These are phyloP conservation scores for Flaveria floridana DNA, from an alignment of 140 eudicot genomes.

Conservation along the genomic window DNA sequence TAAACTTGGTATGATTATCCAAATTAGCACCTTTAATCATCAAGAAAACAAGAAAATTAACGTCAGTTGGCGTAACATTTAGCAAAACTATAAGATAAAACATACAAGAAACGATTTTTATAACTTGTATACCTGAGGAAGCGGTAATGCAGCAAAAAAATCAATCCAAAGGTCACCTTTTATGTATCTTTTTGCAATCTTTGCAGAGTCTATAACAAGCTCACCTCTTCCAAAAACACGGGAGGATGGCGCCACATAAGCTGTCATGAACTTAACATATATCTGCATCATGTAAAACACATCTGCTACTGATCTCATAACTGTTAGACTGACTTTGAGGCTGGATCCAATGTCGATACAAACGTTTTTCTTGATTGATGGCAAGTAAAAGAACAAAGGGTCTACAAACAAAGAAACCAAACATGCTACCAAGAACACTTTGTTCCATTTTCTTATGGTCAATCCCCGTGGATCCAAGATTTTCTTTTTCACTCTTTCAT, in stretches of 20 bases:
- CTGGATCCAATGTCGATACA: conserved; percentile 68
- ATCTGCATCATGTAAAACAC: conserved; percentile 68
- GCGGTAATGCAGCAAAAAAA: conserved; percentile 78
- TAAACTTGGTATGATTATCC: conserved; percentile 72
- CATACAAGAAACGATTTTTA: conserved; percentile 19
- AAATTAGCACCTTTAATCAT: conserved; percentile 56
- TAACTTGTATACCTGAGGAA: conserved; percentile 69
- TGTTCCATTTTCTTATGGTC: conserved; percentile 70
- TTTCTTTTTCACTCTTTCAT: conserved; percentile 66
- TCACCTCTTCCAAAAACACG: conserved; percentile 97
- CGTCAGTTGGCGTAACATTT: not conserved
- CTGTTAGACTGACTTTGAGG: conserved; percentile 63
- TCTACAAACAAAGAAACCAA: conserved; percentile 79
- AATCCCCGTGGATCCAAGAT: conserved; percentile 82
- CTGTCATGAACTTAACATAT: conserved; percentile 63
- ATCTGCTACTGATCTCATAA: conserved; percentile 66
- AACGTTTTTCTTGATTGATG: conserved; percentile 38
- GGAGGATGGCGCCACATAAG: conserved; percentile 92
- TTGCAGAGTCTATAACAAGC: conserved; percentile 71
- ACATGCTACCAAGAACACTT: conserved; percentile 75
- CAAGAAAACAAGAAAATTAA: conserved; percentile 7
- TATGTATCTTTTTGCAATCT: conserved; percentile 62
- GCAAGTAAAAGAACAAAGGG: conserved; percentile 87
- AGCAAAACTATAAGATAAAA: not conserved
- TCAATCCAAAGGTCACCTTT: conserved; percentile 62